Evolutionary conservation across 1,139 yeast species (phyloP), one percentile per base, ranked within the genome.

Genomic region (Magnusiomyces ingens): DNA sequence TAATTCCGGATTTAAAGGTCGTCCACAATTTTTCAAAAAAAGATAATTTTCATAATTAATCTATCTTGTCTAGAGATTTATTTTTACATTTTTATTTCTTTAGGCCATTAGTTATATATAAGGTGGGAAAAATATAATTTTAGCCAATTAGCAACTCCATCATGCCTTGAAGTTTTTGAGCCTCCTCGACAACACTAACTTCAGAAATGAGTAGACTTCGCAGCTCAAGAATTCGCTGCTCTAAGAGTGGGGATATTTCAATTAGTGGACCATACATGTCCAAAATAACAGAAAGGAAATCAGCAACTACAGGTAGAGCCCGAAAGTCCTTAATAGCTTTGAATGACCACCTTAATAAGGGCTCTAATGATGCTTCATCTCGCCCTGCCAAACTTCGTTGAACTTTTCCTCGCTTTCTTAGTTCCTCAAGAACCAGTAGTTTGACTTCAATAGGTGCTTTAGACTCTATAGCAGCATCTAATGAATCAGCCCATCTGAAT

Each of bases 91-190:
- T 29, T 29, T 15, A 45, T 36, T 26, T n/a, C 5, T 19, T 22
- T 42, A 48, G 26, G 41, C 32, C 40, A 42, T 15, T 5, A 4
- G 12, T 4, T n/a, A 21, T 46, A 42, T 48, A 49, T 42, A 42
- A 48, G 3, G n/a, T n/a, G n/a, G n/a, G 35, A 42, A 45, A 45
- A 38, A 46, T 40, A 41, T 48, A 43, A 22, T 35, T 17, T 50
- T 51, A 55, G 42, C 55, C 50, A 29, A 77, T 81, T 62, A 91
- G 75, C 60, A 93, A 71, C 69, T 89, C 94, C 63, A 93, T 75
- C 98, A 93, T 93, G 57, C 99, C 99, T 63, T 86, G 89, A 50
- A 93, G 82, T 66, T 82, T 85, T 68, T 84, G 85, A 8, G 98
- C 96, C 67, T 91, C 96, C 65, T 82, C 81, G 48, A 96, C 88